Conservation (phyloP, 495 filamentous ascomycete genomes). For the Penicillium soppii region DNA sequence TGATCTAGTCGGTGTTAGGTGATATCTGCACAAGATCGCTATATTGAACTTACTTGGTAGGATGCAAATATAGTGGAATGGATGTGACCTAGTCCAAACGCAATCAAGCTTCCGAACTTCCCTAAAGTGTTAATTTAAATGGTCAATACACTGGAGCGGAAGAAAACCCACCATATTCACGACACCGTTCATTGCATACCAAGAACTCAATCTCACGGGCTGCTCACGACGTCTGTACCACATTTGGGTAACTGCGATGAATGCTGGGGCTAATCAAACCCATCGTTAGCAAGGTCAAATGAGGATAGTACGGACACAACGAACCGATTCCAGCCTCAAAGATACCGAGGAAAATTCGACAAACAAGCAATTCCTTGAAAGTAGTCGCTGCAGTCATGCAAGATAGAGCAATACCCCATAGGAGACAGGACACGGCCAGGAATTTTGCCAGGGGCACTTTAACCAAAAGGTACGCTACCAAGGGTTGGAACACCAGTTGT, state of each 20-base stretch:
- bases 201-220: slow-evolving; percentile 55
- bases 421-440: slow-evolving; percentile 54
- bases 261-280: slow-evolving; percentile 49
- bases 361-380: slow-evolving; percentile 54
- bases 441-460: slow-evolving; percentile 50
- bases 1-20: slow-evolving; percentile 34
- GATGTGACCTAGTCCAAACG: slow-evolving; percentile 62
- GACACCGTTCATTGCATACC: slow-evolving; percentile 61
- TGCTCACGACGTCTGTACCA: slow-evolving; percentile 63
- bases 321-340: slow-evolving; percentile 56
- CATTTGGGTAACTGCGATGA: slow-evolving; percentile 62
- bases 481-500: slow-evolving; percentile 48
- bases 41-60: slow-evolving; percentile 46
- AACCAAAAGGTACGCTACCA: slow-evolving; percentile 39
- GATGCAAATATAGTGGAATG: slow-evolving; percentile 48
- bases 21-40: slow-evolving; percentile 3
- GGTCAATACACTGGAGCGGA: not conserved
- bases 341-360: slow-evolving; percentile 61
- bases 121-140: not conserved
- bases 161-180: slow-evolving; percentile 49
- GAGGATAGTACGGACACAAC: slow-evolving; percentile 2
- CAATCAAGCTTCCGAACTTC: slow-evolving; percentile 49
- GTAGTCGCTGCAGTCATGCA: slow-evolving; percentile 56
- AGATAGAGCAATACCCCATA: slow-evolving; percentile 57
- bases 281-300: not conserved